These are phyloP conservation scores for Pseudogymnoascus sp. DNA, from an alignment of 2,329 filamentous ascomycete genomes.

Conservation along the genomic window DNA sequence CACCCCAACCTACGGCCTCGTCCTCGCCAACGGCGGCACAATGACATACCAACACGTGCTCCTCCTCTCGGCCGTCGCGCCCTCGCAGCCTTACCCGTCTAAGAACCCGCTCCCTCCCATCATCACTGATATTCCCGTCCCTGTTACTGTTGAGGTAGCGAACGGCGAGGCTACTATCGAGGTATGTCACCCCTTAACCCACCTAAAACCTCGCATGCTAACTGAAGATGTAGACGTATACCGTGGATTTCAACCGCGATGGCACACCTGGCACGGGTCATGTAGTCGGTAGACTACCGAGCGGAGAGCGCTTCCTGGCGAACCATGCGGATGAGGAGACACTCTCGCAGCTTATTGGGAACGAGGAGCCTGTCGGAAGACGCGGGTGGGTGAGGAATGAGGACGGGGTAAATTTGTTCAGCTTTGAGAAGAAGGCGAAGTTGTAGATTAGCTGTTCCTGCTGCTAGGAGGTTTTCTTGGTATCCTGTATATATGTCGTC, in stretches of 20 bases:
- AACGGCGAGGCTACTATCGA: slow-evolving; percentile 47
- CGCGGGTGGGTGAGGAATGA: slow-evolving; percentile 37
- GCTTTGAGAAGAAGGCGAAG: slow-evolving; percentile 19
- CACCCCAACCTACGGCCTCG: slow-evolving; percentile 39
- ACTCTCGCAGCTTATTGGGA: slow-evolving; percentile 37
- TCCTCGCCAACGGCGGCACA: slow-evolving; percentile 60
- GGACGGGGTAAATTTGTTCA: slow-evolving; percentile 34
- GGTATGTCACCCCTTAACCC: slow-evolving; percentile 30
- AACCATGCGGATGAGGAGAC: slow-evolving; percentile 48
- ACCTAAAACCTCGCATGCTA: not conserved
- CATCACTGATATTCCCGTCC: slow-evolving; percentile 34
- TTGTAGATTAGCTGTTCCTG: slow-evolving; percentile 12
- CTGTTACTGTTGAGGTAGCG: slow-evolving; percentile 35
- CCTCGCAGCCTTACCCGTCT: slow-evolving; percentile 39
- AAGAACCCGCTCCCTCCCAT: slow-evolving; percentile 38
- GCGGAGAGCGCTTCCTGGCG: slow-evolving; percentile 46
- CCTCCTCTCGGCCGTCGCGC: slow-evolving; percentile 44
- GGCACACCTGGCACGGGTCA: slow-evolving; percentile 41
- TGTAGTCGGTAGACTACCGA: slow-evolving; percentile 45
- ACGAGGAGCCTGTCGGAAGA: slow-evolving; percentile 41
- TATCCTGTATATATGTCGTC: not conserved
- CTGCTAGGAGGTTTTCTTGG: not conserved
- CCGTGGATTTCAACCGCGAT: slow-evolving; percentile 48
- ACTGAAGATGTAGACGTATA: slow-evolving; percentile 45
- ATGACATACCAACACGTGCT: slow-evolving; percentile 60